Evolutionary conservation across 768 basidiomycete genomes (phyloP).

Genomic region (Mycena olivaceomarginata): DNA sequence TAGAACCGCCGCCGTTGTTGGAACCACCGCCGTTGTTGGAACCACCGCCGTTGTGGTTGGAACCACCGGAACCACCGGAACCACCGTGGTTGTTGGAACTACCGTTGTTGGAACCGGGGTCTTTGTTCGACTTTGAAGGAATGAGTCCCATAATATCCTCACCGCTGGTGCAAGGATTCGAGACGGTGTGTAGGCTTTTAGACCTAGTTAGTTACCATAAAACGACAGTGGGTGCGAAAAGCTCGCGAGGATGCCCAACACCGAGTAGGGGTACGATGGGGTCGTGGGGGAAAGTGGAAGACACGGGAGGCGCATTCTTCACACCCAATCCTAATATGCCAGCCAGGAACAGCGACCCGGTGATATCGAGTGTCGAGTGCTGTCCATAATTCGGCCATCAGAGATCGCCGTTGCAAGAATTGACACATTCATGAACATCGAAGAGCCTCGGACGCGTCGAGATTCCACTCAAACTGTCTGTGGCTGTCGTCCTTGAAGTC

Average conservation of each 20-base stretch:
- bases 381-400: not conserved
- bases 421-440: not conserved
- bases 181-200: not conserved
- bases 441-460: too few relatives aligned
- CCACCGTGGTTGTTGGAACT: too few relatives aligned
- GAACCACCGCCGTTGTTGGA: too few relatives aligned
- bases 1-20: too few relatives aligned
- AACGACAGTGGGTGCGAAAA: not conserved
- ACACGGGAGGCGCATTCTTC: not conserved
- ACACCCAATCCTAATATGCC: slow-evolving; percentile 3
- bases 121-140: not conserved
- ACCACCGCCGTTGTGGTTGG: too few relatives aligned
- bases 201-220: not conserved
- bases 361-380: too few relatives aligned
- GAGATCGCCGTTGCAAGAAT: not conserved
- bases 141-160: not conserved
- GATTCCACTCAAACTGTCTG: too few relatives aligned
- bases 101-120: not conserved
- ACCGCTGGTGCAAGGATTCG: not conserved
- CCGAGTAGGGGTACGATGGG: not conserved
- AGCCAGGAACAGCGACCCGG: not conserved
- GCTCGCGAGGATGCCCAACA: not conserved
- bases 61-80: too few relatives aligned
- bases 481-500: too few relatives aligned
- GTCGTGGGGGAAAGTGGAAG: not conserved